Evolutionary conservation across 306 rosid genomes (phyloP), one percentile per base, ranked within the genome.

Genomic region (Prunus padus): DNA sequence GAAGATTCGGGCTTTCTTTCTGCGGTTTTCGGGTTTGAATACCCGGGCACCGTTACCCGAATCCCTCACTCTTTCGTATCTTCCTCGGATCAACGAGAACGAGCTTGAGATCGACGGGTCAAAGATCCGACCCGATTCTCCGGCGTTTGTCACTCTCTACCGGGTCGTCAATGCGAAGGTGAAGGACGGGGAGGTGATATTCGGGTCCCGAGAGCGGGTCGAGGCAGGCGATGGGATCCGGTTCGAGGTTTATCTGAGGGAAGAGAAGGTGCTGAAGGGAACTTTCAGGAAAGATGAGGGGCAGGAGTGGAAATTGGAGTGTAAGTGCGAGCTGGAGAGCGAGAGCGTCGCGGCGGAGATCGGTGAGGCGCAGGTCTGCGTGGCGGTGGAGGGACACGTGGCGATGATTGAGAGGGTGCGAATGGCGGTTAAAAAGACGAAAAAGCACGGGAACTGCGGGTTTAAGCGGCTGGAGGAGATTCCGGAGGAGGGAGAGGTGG

Each of bases 241-340:
- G 60, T 85, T 89, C 67, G 81, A 87, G 76, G 86, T 82, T 14
- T 79, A 77, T 44, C 28, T 85, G 71, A 45, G 81, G 65, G 87
- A 85, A 11, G 86, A 73, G 76, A 81, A 77, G 84, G 67, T 85
- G 2, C 19, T 89, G 82, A 80, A 78, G 69, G 91, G 89, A 25
- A 13, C 45, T 69, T 79, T 89, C 55, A 49, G 84, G 50, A 72
- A 74, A 79, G 78, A 78, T 18, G 85, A 81, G 13, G 65, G 54
- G 14, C 69, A 62, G 57, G 77, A 70, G n/a, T 85, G 86, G 89
- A 79, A 73, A 49, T 56, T 87, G 67, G 93, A 85, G 65, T 83
- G 90, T 54, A 76, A 25, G 37, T 82, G 79, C 72, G 74, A 65
- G 22, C 42, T 79, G 72, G 85, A 80, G 77, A 61, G 50, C 4